Base-by-base conservation (phyloP, 2,329 filamentous ascomycete genomes). In the Exophiala lecanii-corni region DNA sequence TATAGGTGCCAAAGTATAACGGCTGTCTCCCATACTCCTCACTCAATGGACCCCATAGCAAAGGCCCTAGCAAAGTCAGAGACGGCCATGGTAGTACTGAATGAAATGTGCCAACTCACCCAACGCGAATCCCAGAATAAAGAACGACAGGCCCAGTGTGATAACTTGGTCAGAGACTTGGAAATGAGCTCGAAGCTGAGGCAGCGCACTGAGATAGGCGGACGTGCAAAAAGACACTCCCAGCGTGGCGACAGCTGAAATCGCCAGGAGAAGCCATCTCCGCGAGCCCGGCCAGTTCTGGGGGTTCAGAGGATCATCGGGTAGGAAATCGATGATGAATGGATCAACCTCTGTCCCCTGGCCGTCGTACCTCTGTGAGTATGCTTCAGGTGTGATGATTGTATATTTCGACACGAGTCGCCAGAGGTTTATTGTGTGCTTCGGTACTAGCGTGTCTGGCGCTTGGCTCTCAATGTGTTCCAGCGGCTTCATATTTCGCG, bases 11-110 rank as follows among this genome's bases (percentile, higher is more conserved):
- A 18, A 35, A 18, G n/a, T 35, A 58, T 1, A 74, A 61, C 2
- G 63, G 55, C 18, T 69, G 63, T 20, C 72, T 65, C 5, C 72
- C 72, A 51, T 69, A 74, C 13, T 73, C 54, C 55, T 74, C 72
- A n/a, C 65, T 71, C 13, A 73, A 51, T 0, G 68, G 72, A 1
- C 63, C 70, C 47, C 66, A 63, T 45, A 65, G 55, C 12, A 71
- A 55, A 1, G 67, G 70, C 2, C 65, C 69, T 26, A 12, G 7
- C 6, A 26, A 7, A 12, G 23, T 26, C n/a, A n/a, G n/a, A n/a
- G n/a, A n/a, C n/a, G n/a, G n/a, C n/a, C n/a, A n/a, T n/a, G n/a
- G n/a, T n/a, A n/a, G n/a, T n/a, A n/a, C n/a, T n/a, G n/a, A n/a
- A n/a, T n/a, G n/a, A n/a, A n/a, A n/a, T n/a, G n/a, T n/a, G n/a